Base-by-base conservation (phyloP, 164 flowering plant species). In the Chimonanthus praecox region DNA sequence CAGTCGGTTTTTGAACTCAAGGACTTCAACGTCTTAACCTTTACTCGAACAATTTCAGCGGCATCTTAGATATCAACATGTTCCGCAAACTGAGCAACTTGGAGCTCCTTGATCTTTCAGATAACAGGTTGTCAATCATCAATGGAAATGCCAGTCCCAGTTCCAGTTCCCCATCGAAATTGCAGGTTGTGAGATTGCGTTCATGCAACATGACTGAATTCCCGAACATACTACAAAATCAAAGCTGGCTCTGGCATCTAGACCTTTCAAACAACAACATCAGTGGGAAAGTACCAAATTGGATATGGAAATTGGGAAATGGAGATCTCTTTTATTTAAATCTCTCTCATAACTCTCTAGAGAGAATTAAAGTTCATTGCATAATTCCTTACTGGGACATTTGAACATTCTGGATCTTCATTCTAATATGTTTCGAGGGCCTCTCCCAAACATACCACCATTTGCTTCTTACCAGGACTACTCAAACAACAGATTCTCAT, bases 161-260 rank as follows among this genome's bases (percentile, higher is more conserved):
- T 3, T 44, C 16, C 5, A 7, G 4, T 8, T 20, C 49, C 2
- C 33, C 58, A 7, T 72, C 66, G 0, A 62, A 71, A 43, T 18
- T 73, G 3, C 0, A 0, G 0, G 0, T 0, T 10, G 49, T 78
- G 50, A 7, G 10, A 2, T 47, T 76, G 15, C 21, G 20, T 43
- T 71, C 73, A 2, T 76, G 79, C 79, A 76, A 73, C 54, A 16
- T 78, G 6, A 71, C 4, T 5, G 15, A 71, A 43, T 76, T 81
- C 20, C 81, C 83, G 45, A 7, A 20, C 44, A 71, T 78, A 60
- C 21, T 78, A 7, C 44, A 6, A 15, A 33, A 45, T 20, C 68
- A 61, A 1, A 20, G 62, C n/a, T 1, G 48, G 3, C 15, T 71
- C 2, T 0, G 10, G 10, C 2, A 5, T 47, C 47, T 71, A 4